Base-by-base conservation (phyloP, 768 basidiomycete genomes). In the Lactifluus pinguis region DNA sequence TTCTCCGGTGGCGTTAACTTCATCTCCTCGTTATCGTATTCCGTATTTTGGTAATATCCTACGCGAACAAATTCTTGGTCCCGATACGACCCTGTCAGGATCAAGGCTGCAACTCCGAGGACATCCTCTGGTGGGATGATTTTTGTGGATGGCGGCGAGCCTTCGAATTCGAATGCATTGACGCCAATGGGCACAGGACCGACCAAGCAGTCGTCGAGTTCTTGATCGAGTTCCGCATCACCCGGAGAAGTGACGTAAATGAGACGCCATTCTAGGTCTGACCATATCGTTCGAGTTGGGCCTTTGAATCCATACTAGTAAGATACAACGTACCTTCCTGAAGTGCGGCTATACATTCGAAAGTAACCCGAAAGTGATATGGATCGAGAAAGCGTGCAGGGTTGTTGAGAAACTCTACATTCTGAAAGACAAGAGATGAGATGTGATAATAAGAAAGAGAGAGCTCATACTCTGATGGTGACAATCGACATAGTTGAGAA, bases 41-140 rank as follows among this genome's bases (percentile, higher is more conserved):
- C 95, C 29, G 95, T 98, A 70, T 98, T 95, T 74, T 98, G 97
- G 73, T 99, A 99, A 72, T 99, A 98, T 7, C 97, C 97, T 30
- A 99, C 95, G 49, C 95, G 85, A n/a, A 99, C 95, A 69, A 99
- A 99, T 72, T 98, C 97, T 69, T 97, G 95, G 54, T 98, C 95
- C 42, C 86, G 84, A 74, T 98, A 99, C 11, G 90, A 91, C 7
- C 93, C 97, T 0, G 95, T 98, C 54, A 99, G 82, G 68, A 99
- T 98, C 70, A 98, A 86, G 6, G 95, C 97, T 2, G 95, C 92
- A 17, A 99, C 95, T 49, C 97, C 97, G 13, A 99, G 80, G 36
- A 95, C 91, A 69, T 98, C 95, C 63, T 91, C 86, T 36, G 82
- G 69, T 2, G 94, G 95, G 66, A 98, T 94, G 67, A 85, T 87